Base-by-base conservation (phyloP, 2,329 filamentous ascomycete genomes). In the Neofusicoccum parvum region DNA sequence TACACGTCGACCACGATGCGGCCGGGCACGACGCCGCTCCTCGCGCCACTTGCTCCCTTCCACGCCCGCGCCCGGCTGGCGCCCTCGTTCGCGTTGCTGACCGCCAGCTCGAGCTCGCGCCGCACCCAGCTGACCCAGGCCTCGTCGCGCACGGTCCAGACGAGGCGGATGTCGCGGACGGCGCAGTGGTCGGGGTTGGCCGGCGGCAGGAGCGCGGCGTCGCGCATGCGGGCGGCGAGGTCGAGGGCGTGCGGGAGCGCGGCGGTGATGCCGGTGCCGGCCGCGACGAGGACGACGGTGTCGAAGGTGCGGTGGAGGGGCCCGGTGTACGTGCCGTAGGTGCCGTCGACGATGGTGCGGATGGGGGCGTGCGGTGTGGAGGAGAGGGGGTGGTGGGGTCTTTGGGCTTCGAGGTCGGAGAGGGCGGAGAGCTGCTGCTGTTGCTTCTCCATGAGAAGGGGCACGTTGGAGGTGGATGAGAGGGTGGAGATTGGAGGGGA, bases 301-400 rank as follows among this genome's bases (percentile, higher is more conserved):
- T 71, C 68, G 64, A 65, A 68, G 56, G 67, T 23, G 20, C 69
- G 69, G 3, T 67, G 45, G 27, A 66, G 67, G 66, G 67, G 32
- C 58, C 39, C 65, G 68, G 65, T 15, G 54, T 53, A 50, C 74
- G 23, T 11, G 66, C 11, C 73, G 65, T 77, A 75, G 2, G 73
- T 71, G 1, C 74, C 74, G 39, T 76, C 74, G 50, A 76, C 65
- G 63, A 67, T 69, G 20, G 68, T 68, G 39, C 66, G 62, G 46
- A 69, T 46, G 17, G 48, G 43, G 7, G 65, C 32, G 12, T 12
- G 3, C 23, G 20, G 9, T 12, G 36, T 59, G 65, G 12, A 10
- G 51, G 51, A 27, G 36, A 12, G 15, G 10, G 45, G 41, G 11
- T n/a, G 14, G 36, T 3, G 4, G 56, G 56, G 23, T 9, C 15